Conservation (phyloP, 768 basidiomycete genomes). For the Mycena galericulata region DNA sequence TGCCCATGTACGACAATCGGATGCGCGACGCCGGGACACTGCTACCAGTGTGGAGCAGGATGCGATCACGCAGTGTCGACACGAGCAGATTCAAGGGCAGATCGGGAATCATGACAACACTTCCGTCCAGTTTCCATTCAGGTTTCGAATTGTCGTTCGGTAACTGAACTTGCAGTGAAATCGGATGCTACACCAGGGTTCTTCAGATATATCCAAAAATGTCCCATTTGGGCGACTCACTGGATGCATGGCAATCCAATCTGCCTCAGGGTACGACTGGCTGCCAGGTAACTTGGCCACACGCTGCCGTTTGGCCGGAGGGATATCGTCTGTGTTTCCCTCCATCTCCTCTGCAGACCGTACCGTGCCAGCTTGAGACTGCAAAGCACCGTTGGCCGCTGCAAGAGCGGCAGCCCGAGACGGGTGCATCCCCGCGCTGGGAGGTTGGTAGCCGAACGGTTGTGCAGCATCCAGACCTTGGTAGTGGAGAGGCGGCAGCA, state of each 20-base stretch:
- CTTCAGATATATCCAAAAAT: slow-evolving; percentile 14
- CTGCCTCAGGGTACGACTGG: slow-evolving; percentile 84
- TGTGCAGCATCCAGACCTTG: slow-evolving; percentile 82
- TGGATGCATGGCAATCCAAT: slow-evolving; percentile 93
- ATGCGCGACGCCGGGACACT: slow-evolving; percentile 85
- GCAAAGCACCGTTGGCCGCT: slow-evolving; percentile 61
- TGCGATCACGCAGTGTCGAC: slow-evolving; percentile 91
- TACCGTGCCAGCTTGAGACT: slow-evolving; percentile 76
- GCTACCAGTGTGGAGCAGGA: slow-evolving; percentile 82
- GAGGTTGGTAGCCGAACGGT: slow-evolving; percentile 84
- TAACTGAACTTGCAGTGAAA: slow-evolving; percentile 86
- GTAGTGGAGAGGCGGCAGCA: slow-evolving; percentile 89
- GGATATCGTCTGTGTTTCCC: slow-evolving; percentile 70
- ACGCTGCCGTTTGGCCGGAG: slow-evolving; percentile 89
- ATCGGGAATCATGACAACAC: slow-evolving; percentile 80
- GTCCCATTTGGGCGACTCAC: slow-evolving; percentile 50
- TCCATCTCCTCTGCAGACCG: slow-evolving; percentile 88
- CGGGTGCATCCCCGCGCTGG: slow-evolving; percentile 75
- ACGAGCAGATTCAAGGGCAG: slow-evolving; percentile 87
- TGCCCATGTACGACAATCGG: slow-evolving; percentile 81
- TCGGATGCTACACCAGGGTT: slow-evolving; percentile 70
- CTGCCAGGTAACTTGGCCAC: slow-evolving; percentile 90
- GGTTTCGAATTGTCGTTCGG: slow-evolving; percentile 86
- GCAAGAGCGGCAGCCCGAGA: slow-evolving; percentile 72
- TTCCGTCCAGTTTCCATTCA: slow-evolving; percentile 94